Evolutionary conservation across 768 basidiomycete genomes (phyloP).

Genomic region (Russula lepida): DNA sequence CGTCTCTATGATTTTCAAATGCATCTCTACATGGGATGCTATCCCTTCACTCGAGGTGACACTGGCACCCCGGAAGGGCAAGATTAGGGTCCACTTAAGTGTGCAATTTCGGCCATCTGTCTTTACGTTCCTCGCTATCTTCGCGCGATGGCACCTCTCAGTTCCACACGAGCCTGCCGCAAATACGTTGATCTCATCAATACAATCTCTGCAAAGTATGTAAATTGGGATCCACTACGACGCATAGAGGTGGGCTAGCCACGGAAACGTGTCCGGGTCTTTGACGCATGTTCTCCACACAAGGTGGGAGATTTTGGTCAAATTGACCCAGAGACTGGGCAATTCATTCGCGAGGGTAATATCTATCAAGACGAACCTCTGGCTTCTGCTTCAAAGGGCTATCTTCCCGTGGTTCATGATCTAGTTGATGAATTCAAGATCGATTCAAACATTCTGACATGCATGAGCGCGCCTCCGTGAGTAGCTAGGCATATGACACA

Average conservation of each 20-base stretch:
- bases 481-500: not conserved
- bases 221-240: constrained; percentile 10
- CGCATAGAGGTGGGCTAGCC: constrained; percentile 6
- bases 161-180: not conserved
- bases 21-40: not conserved
- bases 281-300: not conserved
- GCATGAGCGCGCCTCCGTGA: constrained; percentile 1
- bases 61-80: not conserved
- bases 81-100: not conserved
- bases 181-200: constrained; percentile 13
- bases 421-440: constrained; percentile 6
- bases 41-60: not conserved
- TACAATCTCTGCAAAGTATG: not conserved
- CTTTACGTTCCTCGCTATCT: not conserved
- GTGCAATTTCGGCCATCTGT: not conserved
- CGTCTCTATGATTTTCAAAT: not conserved
- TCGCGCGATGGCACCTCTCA: not conserved
- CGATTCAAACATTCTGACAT: not conserved
- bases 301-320: constrained; percentile 14
- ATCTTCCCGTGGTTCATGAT: constrained; percentile 2
- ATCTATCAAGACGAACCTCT: constrained; percentile 14
- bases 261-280: not conserved
- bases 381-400: constrained; percentile 2
- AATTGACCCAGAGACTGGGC: constrained; percentile 4
- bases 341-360: constrained; percentile 12